Percentiles rank a stretch among this genome's conserved stretches.
Evolutionary conservation across 106 monocot genomes (phyloP).

Genomic region (Dendrobium officinale): DNA sequence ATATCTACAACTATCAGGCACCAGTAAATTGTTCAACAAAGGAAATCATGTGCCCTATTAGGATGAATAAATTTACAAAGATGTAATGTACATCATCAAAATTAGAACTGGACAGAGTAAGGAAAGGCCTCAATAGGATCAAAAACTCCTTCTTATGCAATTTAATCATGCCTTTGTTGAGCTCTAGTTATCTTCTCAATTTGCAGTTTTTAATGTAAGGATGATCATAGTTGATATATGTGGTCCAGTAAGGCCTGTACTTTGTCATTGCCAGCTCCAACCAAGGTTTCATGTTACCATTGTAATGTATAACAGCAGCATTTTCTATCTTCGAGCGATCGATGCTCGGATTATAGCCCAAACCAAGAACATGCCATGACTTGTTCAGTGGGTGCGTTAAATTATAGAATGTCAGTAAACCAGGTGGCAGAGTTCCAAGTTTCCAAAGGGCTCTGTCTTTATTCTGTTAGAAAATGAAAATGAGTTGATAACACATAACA

Average conservation of each 20-base stretch:
- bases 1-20: too few species aligned
- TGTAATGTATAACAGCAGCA: constrained; percentile 66
- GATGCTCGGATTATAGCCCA: constrained; percentile 69
- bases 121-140: neutral
- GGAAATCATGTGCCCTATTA: too few species aligned
- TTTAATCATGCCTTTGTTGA: neutral
- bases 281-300: constrained; percentile 82
- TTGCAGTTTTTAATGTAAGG: constrained; percentile 48
- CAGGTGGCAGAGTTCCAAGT: constrained; percentile 64
- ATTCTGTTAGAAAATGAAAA: constrained; percentile 24
- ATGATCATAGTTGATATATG: constrained; percentile 59
- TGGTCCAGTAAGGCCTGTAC: constrained; percentile 62
- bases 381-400: constrained; percentile 56
- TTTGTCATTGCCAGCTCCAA: constrained; percentile 68
- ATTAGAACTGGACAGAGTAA: neutral
- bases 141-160: too few species aligned
- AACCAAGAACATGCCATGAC: constrained; percentile 69
- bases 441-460: constrained; percentile 60
- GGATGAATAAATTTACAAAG: too few species aligned
- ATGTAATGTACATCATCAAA: neutral
- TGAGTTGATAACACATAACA: too few species aligned
- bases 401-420: constrained; percentile 58
- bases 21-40: too few species aligned
- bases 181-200: constrained; percentile 11
- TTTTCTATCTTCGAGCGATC: constrained; percentile 50